phyloP scores from a whole-genome alignment of 306 rosid species.

The Gleditsia sinensis region DNA sequence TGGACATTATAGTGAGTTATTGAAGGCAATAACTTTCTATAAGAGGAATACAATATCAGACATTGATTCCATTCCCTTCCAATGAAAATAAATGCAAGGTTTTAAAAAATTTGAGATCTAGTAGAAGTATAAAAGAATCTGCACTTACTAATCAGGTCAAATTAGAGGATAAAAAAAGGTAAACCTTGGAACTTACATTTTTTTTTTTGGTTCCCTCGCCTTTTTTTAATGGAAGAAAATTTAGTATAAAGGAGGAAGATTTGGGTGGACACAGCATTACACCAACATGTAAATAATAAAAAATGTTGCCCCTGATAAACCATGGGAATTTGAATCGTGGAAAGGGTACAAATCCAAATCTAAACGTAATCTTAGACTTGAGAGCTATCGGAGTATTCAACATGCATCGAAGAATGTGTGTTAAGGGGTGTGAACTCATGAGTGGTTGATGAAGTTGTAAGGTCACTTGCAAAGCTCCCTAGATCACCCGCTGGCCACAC shows the following conservation, averaged over 20 bases:
- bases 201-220: constrained; percentile 11
- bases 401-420: constrained; percentile 28
- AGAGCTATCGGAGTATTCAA: constrained; percentile 32
- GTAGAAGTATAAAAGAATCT: not conserved
- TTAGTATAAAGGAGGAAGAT: too few species aligned
- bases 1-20: not conserved
- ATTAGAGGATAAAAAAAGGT: not conserved
- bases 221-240: constrained; percentile 4
- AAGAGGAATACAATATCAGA: not conserved
- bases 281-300: too few species aligned
- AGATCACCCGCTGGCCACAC: constrained; percentile 61
- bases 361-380: too few species aligned
- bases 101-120: not conserved
- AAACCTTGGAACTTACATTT: too few species aligned
- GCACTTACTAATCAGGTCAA: constrained; percentile 25
- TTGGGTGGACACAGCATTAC: too few species aligned
- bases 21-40: not conserved
- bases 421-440: constrained; percentile 32
- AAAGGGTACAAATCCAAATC: too few species aligned
- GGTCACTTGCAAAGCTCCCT: constrained; percentile 30
- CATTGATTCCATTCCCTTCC: constrained; percentile 5
- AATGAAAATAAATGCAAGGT: not conserved
- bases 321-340: not conserved
- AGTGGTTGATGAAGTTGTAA: not conserved
- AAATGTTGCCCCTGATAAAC: not conserved